These are phyloP conservation scores for Aspergillus neoniger DNA, from an alignment of 2,329 filamentous ascomycete species.

Conservation along the genomic window DNA sequence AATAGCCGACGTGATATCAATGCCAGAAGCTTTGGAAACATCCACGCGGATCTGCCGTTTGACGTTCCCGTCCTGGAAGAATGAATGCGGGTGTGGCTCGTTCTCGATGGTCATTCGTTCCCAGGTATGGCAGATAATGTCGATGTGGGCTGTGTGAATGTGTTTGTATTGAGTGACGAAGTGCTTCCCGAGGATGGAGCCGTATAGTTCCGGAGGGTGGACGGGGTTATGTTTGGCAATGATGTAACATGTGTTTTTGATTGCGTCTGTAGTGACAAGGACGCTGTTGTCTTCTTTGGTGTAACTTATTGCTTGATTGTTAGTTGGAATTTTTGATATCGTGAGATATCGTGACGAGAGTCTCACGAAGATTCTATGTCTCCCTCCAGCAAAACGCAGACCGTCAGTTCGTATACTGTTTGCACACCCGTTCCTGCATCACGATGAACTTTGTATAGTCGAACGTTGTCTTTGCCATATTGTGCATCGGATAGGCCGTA, in stretches of 20 bases:
- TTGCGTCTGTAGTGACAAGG: background rate
- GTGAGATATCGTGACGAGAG: background rate
- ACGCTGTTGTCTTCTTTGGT: background rate
- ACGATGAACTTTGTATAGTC: background rate
- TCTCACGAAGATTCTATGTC: background rate
- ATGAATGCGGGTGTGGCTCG: background rate
- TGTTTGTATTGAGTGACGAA: background rate
- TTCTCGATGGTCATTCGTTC: background rate
- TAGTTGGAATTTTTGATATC: background rate
- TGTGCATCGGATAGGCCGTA: background rate
- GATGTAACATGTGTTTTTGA: background rate
- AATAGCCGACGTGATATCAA: background rate
- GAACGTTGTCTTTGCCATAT: background rate
- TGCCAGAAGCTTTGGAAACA: background rate
- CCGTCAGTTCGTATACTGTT: background rate
- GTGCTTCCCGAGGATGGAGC: background rate
- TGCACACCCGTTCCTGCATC: background rate
- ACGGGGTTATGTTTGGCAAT: background rate
- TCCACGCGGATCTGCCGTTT: background rate
- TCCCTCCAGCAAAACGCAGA: background rate
- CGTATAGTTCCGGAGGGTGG: background rate
- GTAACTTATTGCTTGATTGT: background rate
- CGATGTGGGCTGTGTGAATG: background rate
- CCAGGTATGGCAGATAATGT: background rate
- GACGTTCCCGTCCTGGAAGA: background rate